These are phyloP conservation scores for Viridothelium virens DNA, from an alignment of 495 filamentous ascomycete genomes.

Conservation along the genomic window DNA sequence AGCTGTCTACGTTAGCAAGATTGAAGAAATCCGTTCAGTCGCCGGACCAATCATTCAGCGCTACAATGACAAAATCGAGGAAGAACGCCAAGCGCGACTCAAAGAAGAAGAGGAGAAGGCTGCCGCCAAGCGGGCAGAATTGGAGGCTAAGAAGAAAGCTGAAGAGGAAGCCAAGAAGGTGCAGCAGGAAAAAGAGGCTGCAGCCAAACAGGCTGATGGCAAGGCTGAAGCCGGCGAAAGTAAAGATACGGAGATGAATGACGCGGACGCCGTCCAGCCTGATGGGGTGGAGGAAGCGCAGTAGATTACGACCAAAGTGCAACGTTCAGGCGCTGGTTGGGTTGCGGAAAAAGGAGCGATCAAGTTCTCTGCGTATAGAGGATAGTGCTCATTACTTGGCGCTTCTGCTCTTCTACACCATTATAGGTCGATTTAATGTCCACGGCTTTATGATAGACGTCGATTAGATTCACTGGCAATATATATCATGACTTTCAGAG, in stretches of 20 bases:
- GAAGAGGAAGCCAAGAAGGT: conserved; percentile 59
- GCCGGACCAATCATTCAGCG: conserved; percentile 89
- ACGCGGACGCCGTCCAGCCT: conserved; percentile 32
- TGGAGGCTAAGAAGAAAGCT: conserved; percentile 69
- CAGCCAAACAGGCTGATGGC: conserved; percentile 39
- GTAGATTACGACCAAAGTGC: not conserved
- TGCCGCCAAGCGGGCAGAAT: conserved; percentile 36
- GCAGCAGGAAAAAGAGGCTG: conserved; percentile 48
- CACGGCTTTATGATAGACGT: conserved; percentile 11
- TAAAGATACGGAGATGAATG: conserved; percentile 39
- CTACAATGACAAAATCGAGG: conserved; percentile 88
- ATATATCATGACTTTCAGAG: not conserved
- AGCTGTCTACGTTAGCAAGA: conserved; percentile 84
- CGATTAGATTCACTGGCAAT: not conserved
- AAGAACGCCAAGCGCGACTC: conserved; percentile 69
- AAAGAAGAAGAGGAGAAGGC: conserved; percentile 66
- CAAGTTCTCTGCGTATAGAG: not conserved
- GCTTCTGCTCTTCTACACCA: not conserved
- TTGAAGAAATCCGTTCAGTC: conserved; percentile 87
- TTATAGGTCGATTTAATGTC: not conserved
- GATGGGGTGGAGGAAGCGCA: conserved; percentile 35
- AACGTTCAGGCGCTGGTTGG: not conserved
- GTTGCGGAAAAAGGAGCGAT: not conserved
- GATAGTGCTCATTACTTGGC: conserved; percentile 8
- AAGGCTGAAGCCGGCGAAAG: conserved; percentile 23